These are phyloP conservation scores for Hemileia vastatrix DNA, from an alignment of 1,284 basidiomycete species.

Conservation along the genomic window DNA sequence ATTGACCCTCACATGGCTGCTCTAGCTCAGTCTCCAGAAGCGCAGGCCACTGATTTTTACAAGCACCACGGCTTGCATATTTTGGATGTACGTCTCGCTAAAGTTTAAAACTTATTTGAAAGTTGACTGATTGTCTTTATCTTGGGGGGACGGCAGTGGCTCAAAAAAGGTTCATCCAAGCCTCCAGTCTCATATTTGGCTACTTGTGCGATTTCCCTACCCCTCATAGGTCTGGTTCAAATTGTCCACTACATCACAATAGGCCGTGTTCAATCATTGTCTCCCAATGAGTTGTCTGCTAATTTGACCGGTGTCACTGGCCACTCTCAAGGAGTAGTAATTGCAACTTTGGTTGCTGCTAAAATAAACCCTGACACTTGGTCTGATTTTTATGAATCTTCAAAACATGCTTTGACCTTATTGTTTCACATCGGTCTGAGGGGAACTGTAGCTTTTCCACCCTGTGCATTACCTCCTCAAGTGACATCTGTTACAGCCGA, in stretches of 20 bases:
- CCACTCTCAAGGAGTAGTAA: slow-evolving; percentile 92
- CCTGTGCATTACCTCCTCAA: slow-evolving; percentile 75
- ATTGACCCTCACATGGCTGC: slow-evolving; percentile 54
- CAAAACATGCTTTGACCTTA: slow-evolving; percentile 1
- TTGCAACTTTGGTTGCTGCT: slow-evolving; percentile 69
- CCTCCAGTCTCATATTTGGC: slow-evolving; percentile 82
- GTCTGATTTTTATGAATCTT: slow-evolving; percentile 1
- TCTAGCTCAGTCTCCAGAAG: slow-evolving; percentile 33
- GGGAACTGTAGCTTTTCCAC: slow-evolving; percentile 61
- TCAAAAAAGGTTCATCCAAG: slow-evolving; percentile 58
- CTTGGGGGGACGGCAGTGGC: too few species aligned
- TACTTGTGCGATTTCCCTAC: slow-evolving; percentile 87
- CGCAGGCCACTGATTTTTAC: slow-evolving; percentile 59
- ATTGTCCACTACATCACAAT: slow-evolving; percentile 81
- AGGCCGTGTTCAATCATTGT: slow-evolving; percentile 62
- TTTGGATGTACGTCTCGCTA: slow-evolving; percentile 52
- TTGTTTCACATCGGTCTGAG: slow-evolving; percentile 15
- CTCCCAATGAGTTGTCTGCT: slow-evolving; percentile 33
- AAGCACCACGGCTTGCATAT: slow-evolving; percentile 58
- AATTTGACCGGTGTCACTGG: slow-evolving; percentile 64
- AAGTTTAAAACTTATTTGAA: slow-evolving; percentile 61
- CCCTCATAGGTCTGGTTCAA: slow-evolving; percentile 90
- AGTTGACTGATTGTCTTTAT: slow-evolving; percentile 71
- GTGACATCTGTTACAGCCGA: slow-evolving; percentile 79
- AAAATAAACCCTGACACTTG: neutral